These are phyloP conservation scores for Gnomoniopsis sp. DNA, from an alignment of 2,329 filamentous ascomycete genomes.

Conservation along the genomic window DNA sequence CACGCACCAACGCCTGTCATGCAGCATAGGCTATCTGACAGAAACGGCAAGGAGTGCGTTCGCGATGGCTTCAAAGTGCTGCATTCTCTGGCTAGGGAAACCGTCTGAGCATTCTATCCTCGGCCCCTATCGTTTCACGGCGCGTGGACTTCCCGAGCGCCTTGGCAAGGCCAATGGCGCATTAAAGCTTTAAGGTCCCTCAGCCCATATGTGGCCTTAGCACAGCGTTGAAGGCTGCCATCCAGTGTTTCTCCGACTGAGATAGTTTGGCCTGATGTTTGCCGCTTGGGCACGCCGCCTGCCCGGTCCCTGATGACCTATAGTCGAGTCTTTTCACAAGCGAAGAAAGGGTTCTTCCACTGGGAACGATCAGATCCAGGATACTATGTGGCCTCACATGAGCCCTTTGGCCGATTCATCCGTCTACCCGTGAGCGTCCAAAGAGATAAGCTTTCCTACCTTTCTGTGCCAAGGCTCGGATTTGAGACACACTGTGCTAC, in stretches of 20 bases:
- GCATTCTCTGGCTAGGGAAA: not conserved
- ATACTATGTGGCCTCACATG: too few species aligned
- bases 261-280: conserved; percentile 14
- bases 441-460: too few species aligned
- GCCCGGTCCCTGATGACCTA: not conserved
- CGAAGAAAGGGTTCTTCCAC: too few species aligned
- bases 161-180: not conserved
- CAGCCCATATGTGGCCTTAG: not conserved
- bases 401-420: too few species aligned
- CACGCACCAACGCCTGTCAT: not conserved
- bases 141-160: not conserved
- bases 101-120: not conserved
- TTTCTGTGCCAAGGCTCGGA: too few species aligned
- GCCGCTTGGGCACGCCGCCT: not conserved
- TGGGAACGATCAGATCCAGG: too few species aligned
- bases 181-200: not conserved
- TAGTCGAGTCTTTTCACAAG: too few species aligned
- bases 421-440: too few species aligned
- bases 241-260: conserved; percentile 7
- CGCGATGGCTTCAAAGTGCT: not conserved
- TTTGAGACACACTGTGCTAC: too few species aligned
- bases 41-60: not conserved
- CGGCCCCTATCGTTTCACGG: not conserved
- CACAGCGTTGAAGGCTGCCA: not conserved
- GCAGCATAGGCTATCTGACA: not conserved